Percentiles rank a stretch among this genome's conserved stretches.
Evolutionary conservation across 2,329 filamentous ascomycete genomes (phyloP).

Genomic region (Eutypa lata): DNA sequence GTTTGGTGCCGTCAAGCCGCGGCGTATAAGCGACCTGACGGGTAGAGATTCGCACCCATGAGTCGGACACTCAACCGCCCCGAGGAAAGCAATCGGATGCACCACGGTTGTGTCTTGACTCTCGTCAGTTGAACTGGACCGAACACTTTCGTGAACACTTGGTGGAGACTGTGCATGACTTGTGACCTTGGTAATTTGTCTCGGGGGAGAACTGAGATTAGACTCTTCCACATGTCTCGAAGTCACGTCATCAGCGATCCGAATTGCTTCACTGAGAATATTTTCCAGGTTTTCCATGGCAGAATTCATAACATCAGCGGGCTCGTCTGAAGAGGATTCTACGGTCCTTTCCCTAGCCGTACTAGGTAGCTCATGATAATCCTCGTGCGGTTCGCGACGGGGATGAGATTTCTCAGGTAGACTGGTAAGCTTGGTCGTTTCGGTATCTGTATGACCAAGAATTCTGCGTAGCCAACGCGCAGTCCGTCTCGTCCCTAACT

Average conservation of each 20-base stretch:
- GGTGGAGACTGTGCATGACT: constrained; percentile 3
- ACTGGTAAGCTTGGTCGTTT: constrained; percentile 18
- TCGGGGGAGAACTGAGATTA: constrained; percentile 8
- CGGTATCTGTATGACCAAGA: constrained; percentile 16
- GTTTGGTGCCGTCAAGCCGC: constrained; percentile 8
- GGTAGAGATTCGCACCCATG: constrained; percentile 9
- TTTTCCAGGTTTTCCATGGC: constrained; percentile 39
- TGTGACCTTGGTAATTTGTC: constrained; percentile 10
- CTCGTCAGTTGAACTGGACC: constrained; percentile 12
- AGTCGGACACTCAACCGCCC: constrained; percentile 7
- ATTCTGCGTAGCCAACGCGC: constrained; percentile 25
- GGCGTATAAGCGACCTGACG: constrained; percentile 6
- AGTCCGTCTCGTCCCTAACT: constrained; percentile 17
- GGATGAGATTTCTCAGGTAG: constrained; percentile 21
- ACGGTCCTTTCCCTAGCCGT: constrained; percentile 17
- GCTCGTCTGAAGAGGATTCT: constrained; percentile 23
- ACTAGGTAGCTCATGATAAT: constrained; percentile 9
- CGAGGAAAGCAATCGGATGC: constrained; percentile 10
- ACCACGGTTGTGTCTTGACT: not conserved
- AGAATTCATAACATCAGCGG: constrained; percentile 20
- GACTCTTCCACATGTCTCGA: constrained; percentile 19
- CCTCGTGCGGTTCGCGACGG: constrained; percentile 15
- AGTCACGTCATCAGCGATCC: constrained; percentile 37
- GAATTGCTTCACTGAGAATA: constrained; percentile 44
- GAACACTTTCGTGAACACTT: constrained; percentile 16